Evolutionary conservation across 2,329 filamentous ascomycete species (phyloP), one percentile per base, ranked within the genome.

Genomic region (Lizonia empirigonia): DNA sequence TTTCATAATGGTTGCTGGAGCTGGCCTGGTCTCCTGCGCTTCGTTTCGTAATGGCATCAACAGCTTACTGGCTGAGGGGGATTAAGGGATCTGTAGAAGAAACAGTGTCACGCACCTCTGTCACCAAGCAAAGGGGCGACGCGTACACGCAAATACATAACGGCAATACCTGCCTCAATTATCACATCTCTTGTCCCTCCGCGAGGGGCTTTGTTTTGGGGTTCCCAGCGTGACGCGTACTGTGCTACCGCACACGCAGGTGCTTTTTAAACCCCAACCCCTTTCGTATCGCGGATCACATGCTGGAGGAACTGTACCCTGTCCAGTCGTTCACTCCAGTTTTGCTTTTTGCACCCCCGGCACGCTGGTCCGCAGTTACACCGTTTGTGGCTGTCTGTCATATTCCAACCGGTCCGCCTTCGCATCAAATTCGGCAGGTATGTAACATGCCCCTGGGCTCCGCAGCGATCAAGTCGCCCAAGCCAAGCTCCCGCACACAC

Each of bases 121-220:
- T 47, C 30, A 36, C 38, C 16, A 18, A 18, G 15, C 7, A 35
- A 38, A 46, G 26, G 42, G 49, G 19, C 37, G 38, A 47, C 19
- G 42, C 42, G 49, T 42, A 42, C 42, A 41, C 49, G 27, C 49
- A 36, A 46, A 47, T 35, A 52, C 27, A 47, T 38, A 51, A 30
- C 27, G 44, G 49, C 37, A 47, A 46, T 38, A 7, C 20, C 33
- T 44, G 49, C 37, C 42, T 36, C n/a, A 12, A 42, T 27, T 26
- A 27, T 29, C n/a, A 44, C 20, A 8, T 44, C 12, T 32, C n/a
- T 36, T 15, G 24, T 41, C 10, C 26, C 8, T 8, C 6, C 12
- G 15, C 26, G 16, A 44, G 5, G 8, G 12, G 19, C 22, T 18
- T 13, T 32, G 26, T 44, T 23, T 38, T 24, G 30, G 23, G 20